Evolutionary conservation across 805 yeast species (phyloP), one percentile per base, ranked within the genome.

Genomic region (Candida methanosorbosa): DNA sequence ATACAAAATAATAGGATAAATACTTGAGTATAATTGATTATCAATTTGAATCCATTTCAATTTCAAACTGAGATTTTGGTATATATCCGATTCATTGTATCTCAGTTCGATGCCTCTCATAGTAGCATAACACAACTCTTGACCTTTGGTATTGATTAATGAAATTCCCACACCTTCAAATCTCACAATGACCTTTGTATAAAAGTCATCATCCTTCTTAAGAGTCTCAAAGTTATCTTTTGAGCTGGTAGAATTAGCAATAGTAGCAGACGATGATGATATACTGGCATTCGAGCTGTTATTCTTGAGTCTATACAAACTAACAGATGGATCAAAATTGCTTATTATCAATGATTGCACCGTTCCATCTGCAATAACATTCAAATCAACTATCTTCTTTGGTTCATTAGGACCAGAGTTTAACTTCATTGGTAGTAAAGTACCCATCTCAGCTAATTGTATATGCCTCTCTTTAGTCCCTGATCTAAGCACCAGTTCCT

Each of bases 361-460:
- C 0, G 96, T 95, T 0, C 97, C 98, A 63, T 92, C 97, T 0
- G 97, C 97, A 28, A 86, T 80, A 14, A 92, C 97, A 50, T 87
- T 85, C 46, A 94, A 62, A 46, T 87, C 97, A 20, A 86, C 88
- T 37, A 82, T 78, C 0, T 59, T 60, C 9, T 63, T 61, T 2
- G 38, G 27, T 16, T 60, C 67, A 15, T 49, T 54, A 4, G 55
- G 48, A 0, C 66, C 58, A 2, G 66, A 62, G 1, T 86, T 81
- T 24, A 90, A 52, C 44, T 83, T 72, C 75, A 90, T 83, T 0
- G 97, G 97, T 40, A 79, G 77, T 41, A 87, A 64, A 39, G 81
- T 81, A 18, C 99, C 99, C 46, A 92, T 90, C 54, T 92, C 97
- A 0, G 95, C 92, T 34, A 92, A 59, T 48, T 86, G 94, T 16